Percentiles rank a stretch among this genome's conserved stretches.
These are phyloP conservation scores for Rhodotorula sphaerocarpa DNA, from an alignment of 768 basidiomycete genomes.

Conservation along the genomic window DNA sequence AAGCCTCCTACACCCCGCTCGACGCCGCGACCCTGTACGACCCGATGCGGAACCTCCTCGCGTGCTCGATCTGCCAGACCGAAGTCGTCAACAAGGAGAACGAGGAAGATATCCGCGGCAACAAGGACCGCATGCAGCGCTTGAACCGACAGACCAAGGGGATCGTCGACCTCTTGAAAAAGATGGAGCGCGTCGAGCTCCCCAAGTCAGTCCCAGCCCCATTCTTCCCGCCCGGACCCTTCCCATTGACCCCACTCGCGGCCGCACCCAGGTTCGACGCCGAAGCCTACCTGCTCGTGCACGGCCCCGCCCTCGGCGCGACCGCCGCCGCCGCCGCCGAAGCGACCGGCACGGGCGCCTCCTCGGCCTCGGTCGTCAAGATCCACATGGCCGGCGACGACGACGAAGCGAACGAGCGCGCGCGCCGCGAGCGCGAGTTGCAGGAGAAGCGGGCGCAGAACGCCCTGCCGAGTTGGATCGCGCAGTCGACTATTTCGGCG, in stretches of 20 bases:
- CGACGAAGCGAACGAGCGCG: slow-evolving; percentile 75
- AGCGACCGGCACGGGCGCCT: slow-evolving; percentile 40
- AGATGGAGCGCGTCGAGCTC: slow-evolving; percentile 76
- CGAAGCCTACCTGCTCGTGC: slow-evolving; percentile 47
- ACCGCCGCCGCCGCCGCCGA: slow-evolving; percentile 53
- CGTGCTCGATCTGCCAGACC: slow-evolving; percentile 74
- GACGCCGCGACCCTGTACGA: slow-evolving; percentile 80
- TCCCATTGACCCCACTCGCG: background rate
- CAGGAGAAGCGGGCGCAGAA: slow-evolving; percentile 83
- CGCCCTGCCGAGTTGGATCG: slow-evolving; percentile 84
- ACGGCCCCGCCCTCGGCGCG: slow-evolving; percentile 61
- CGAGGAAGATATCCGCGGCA: slow-evolving; percentile 70
- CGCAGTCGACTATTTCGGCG: slow-evolving; percentile 89
- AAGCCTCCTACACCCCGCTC: slow-evolving; percentile 70
- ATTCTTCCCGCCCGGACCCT: background rate
- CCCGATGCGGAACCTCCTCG: slow-evolving; percentile 56
- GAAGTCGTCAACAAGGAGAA: slow-evolving; percentile 89
- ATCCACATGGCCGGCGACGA: slow-evolving; percentile 67
- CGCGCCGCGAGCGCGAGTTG: slow-evolving; percentile 64
- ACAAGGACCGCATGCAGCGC: slow-evolving; percentile 89
- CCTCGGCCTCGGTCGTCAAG: slow-evolving; percentile 65
- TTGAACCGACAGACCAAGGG: slow-evolving; percentile 86
- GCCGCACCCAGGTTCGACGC: slow-evolving; percentile 32
- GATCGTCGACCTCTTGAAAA: slow-evolving; percentile 76
- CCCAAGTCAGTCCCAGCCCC: slow-evolving; percentile 56